A percentile compares a stretch with the other conserved stretches of the same genome.
Conservation (phyloP, 257 asterid species). For the Osmanthus fragrans region DNA sequence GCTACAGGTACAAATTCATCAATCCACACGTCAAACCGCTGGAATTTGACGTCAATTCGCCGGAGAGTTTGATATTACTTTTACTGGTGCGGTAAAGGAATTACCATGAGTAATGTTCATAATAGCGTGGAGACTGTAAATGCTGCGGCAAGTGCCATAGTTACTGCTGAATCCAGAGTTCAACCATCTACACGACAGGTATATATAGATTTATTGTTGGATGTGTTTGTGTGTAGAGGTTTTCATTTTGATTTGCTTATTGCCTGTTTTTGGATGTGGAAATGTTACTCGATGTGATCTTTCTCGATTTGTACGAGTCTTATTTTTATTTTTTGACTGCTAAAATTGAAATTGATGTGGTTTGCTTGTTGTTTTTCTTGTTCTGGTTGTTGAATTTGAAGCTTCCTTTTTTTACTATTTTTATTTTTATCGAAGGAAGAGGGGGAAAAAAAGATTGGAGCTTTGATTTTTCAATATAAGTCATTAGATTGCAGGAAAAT, state of each 20-base stretch:
- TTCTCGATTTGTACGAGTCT: constrained; percentile 1
- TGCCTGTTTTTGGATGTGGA: constrained; percentile 7
- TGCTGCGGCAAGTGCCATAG: constrained; percentile 94
- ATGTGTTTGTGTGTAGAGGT: not conserved
- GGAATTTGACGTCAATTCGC: constrained; percentile 20
- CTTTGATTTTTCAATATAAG: constrained; percentile 3
- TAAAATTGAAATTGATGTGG: not conserved
- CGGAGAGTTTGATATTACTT: constrained; percentile 17
- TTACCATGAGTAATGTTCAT: constrained; percentile 69
- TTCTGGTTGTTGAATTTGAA: constrained; percentile 9
- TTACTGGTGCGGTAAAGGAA: not conserved
- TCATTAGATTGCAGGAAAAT: not conserved
- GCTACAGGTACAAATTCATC: constrained; percentile 30
- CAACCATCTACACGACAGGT: constrained; percentile 86
- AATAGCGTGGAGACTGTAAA: constrained; percentile 91
- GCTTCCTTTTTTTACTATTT: not conserved
- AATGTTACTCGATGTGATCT: constrained; percentile 18
- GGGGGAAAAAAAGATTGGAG: not conserved
- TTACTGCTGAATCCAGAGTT: constrained; percentile 85
- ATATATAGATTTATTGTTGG: constrained; percentile 6
- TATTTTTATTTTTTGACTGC: not conserved
- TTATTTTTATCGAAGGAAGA: not conserved
- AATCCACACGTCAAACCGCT: not conserved
- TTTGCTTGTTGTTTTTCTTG: not conserved
- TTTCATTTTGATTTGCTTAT: not conserved